Evolutionary conservation across 495 filamentous ascomycete species (phyloP).

Genomic region (Penicillium robsamsonii): DNA sequence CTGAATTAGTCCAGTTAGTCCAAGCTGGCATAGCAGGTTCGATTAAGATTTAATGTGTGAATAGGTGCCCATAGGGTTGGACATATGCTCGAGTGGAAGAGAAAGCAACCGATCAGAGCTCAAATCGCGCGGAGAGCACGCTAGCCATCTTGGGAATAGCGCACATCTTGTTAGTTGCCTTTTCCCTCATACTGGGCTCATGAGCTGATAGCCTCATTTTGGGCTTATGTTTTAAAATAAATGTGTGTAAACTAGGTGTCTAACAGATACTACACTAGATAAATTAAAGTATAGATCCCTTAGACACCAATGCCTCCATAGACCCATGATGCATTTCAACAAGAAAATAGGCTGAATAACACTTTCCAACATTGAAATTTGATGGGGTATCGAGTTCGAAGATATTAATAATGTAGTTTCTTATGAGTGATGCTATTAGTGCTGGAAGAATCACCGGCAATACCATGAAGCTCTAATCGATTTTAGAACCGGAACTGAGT

Average conservation of each 20-base stretch:
- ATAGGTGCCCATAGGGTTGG: background rate
- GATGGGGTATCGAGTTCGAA: constrained; percentile 9
- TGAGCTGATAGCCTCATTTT: background rate
- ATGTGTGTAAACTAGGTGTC: background rate
- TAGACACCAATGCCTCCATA: background rate
- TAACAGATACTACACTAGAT: background rate
- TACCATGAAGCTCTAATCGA: background rate
- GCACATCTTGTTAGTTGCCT: background rate
- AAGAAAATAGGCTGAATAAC: background rate
- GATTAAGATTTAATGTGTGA: background rate
- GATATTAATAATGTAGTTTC: background rate
- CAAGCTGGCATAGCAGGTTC: background rate
- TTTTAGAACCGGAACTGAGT: background rate
- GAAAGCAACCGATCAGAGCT: constrained; percentile 11
- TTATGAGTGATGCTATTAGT: background rate
- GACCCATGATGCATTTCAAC: background rate
- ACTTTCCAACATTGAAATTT: background rate
- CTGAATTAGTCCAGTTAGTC: background rate
- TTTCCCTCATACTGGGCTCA: background rate
- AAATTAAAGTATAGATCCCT: background rate
- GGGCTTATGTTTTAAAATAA: background rate
- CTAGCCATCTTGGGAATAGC: constrained; percentile 5
- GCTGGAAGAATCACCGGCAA: background rate
- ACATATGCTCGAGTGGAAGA: background rate
- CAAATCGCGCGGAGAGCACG: constrained; percentile 11